Conservation (phyloP, 768 basidiomycete species). For the Lactarius evosmus region DNA sequence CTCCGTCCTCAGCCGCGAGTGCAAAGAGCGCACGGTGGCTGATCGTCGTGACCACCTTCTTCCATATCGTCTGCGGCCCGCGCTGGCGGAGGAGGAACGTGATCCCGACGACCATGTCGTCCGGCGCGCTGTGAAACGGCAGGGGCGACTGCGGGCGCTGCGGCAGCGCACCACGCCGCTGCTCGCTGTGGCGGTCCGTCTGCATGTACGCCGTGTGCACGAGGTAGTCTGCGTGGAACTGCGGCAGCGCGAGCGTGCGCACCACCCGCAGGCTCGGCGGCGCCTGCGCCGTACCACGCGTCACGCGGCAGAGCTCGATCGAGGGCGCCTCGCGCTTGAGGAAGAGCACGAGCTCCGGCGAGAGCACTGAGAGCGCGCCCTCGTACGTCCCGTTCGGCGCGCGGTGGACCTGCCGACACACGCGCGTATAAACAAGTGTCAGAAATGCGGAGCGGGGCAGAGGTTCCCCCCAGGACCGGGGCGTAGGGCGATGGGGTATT, state of each 20-base stretch:
- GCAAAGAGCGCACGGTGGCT: conserved; percentile 12
- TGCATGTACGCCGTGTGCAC: conserved; percentile 24
- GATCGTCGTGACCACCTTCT: conserved; percentile 18
- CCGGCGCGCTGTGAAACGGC: conserved; percentile 21
- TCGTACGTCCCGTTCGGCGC: conserved; percentile 20
- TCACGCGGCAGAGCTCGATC: conserved; percentile 19
- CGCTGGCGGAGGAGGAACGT: conserved; percentile 20
- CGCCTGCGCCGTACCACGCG: not conserved
- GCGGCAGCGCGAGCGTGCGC: conserved; percentile 18
- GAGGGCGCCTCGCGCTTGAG: conserved; percentile 9
- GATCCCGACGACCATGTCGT: conserved; percentile 21
- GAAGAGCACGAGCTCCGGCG: conserved; percentile 14
- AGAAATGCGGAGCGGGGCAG: not conserved
- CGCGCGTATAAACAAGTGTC: too few relatives aligned
- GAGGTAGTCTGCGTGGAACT: not conserved
- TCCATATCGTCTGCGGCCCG: not conserved
- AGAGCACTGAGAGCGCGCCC: conserved; percentile 20
- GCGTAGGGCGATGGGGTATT: too few relatives aligned
- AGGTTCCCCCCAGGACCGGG: too few relatives aligned
- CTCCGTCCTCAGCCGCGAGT: not conserved
- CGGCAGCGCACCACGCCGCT: rapidly evolving
- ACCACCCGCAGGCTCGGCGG: not conserved
- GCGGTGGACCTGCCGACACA: conserved; percentile 5
- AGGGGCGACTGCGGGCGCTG: not conserved
- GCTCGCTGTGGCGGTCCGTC: conserved; percentile 10